Conservation (phyloP, 306 rosid species). For the Quillaja saponaria region DNA sequence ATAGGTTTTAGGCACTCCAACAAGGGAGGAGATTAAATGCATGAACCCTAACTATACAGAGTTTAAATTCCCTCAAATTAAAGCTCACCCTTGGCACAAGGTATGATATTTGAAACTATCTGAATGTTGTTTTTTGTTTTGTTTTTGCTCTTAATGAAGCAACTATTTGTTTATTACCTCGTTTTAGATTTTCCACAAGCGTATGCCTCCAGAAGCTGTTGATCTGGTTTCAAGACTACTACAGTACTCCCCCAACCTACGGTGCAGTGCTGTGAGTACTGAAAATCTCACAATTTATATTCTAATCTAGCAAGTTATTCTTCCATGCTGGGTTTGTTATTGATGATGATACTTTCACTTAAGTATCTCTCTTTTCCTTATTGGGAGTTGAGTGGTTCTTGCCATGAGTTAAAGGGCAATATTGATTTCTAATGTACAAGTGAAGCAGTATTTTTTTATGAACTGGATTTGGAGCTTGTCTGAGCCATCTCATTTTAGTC, state of each 20-base stretch:
- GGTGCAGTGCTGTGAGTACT: constrained; percentile 87
- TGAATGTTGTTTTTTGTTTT: constrained; percentile 7
- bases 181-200: constrained; percentile 82
- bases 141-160: not conserved
- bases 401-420: no score
- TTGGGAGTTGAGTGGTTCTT: no score
- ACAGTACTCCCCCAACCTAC: constrained; percentile 90
- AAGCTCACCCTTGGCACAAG: constrained; percentile 99
- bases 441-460: no score
- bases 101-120: constrained; percentile 36
- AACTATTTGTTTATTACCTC: constrained; percentile 19
- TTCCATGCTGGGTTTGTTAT: not conserved
- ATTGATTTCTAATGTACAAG: no score
- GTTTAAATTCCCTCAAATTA: constrained; percentile 96
- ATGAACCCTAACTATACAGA: constrained; percentile 98
- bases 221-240: constrained; percentile 93
- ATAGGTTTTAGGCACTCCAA: constrained; percentile 95
- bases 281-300: not conserved
- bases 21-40: constrained; percentile 98
- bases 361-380: no score
- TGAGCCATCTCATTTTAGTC: no score
- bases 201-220: constrained; percentile 99
- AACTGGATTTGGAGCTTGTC: no score
- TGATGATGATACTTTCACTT: no score
- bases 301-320: not conserved